Evolutionary conservation across 148 eudicot genomes (phyloP).

Genomic region (Gaultheria prostrata): DNA sequence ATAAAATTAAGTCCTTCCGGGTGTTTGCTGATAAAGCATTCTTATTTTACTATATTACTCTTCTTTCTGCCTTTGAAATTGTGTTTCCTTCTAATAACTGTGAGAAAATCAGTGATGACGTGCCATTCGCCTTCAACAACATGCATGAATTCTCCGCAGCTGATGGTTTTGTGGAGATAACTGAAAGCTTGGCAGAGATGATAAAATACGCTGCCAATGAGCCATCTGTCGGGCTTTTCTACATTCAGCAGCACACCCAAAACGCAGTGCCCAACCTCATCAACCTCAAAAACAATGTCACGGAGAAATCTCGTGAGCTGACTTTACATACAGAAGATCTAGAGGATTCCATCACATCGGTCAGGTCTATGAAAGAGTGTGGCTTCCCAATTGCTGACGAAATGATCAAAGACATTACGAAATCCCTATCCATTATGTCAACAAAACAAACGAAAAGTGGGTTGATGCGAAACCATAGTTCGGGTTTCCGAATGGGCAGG

Average conservation of each 20-base stretch:
- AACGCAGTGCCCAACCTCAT: slow-evolving; percentile 79
- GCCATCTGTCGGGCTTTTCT: slow-evolving; percentile 92
- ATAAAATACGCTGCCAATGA: slow-evolving; percentile 83
- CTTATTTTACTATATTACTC: not conserved
- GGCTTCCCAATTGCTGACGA: slow-evolving; percentile 72
- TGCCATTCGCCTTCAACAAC: slow-evolving; percentile 37
- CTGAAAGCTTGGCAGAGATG: slow-evolving; percentile 75
- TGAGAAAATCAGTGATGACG: slow-evolving; percentile 38
- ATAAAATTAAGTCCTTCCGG: not conserved
- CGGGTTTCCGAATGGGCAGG: slow-evolving; percentile 42
- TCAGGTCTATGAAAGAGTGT: slow-evolving; percentile 81
- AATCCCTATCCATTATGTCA: slow-evolving; percentile 54
- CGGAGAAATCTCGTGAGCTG: slow-evolving; percentile 57
- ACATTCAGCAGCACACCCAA: slow-evolving; percentile 82
- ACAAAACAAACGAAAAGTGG: slow-evolving; percentile 60
- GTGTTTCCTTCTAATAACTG: not conserved
- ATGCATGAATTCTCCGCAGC: slow-evolving; percentile 74
- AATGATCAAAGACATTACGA: slow-evolving; percentile 67
- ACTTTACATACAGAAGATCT: slow-evolving; percentile 70
- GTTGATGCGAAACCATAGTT: slow-evolving; percentile 38
- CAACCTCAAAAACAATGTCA: slow-evolving; percentile 47
- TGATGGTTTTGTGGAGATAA: slow-evolving; percentile 85
- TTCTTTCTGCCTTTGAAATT: not conserved
- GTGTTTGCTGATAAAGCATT: not conserved
- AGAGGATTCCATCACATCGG: slow-evolving; percentile 70